A percentile compares a stretch with the other conserved stretches of the same genome.
These are phyloP conservation scores for Ceratobasidium sp. DNA, from an alignment of 1,284 basidiomycete species.

Conservation along the genomic window DNA sequence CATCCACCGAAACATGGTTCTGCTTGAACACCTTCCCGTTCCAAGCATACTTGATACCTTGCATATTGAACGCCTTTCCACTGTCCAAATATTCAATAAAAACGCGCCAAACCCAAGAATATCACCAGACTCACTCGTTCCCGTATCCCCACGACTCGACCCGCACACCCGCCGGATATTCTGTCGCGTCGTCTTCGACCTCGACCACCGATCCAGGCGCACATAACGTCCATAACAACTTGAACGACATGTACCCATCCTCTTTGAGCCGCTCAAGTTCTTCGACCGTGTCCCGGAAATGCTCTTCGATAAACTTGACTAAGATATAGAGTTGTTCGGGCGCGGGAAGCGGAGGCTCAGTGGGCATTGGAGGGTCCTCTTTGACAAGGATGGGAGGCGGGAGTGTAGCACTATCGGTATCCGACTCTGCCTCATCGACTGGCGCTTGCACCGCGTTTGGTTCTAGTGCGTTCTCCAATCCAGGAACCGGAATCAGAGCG, in stretches of 20 bases:
- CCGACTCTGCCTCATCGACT: conserved; percentile 11
- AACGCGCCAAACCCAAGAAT: neutral
- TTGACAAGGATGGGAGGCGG: neutral
- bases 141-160: conserved; percentile 40
- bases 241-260: conserved; percentile 42
- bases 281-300: conserved; percentile 30
- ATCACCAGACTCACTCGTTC: neutral
- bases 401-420: neutral
- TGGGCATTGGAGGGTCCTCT: neutral
- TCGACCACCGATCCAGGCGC: conserved; percentile 28
- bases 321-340: conserved; percentile 32
- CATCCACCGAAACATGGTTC: conserved; percentile 23
- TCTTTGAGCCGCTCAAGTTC: conserved; percentile 30
- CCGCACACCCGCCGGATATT: conserved; percentile 19
- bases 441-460: conserved; percentile 7
- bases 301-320: conserved; percentile 33
- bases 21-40: conserved; percentile 41
- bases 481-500: too few species aligned
- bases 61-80: conserved; percentile 35
- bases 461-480: too few species aligned
- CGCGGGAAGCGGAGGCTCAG: conserved; percentile 14
- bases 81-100: neutral
- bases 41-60: conserved; percentile 27
- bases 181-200: conserved; percentile 22
- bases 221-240: conserved; percentile 32